A percentile compares a stretch with the other conserved stretches of the same genome.
Conservation (phyloP, 345 rosid genomes). For the Gossypium mustelinum region DNA sequence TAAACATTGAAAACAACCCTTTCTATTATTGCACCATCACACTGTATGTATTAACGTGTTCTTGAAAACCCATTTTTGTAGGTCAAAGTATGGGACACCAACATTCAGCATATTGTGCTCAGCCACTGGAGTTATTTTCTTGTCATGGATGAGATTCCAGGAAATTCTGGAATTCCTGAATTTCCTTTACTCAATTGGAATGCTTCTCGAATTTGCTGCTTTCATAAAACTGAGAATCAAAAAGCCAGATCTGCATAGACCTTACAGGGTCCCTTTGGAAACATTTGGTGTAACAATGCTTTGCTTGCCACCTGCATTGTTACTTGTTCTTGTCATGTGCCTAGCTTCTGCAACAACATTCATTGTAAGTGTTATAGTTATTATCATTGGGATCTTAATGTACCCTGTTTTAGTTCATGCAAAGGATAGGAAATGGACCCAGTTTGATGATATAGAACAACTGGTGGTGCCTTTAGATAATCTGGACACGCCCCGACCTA, state of each 20-base stretch:
- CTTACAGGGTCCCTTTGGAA: conserved; percentile 63
- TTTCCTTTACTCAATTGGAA: conserved; percentile 76
- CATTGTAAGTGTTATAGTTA: conserved; percentile 53
- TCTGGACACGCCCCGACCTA: conserved; percentile 19
- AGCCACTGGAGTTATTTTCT: conserved; percentile 78
- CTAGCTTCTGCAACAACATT: conserved; percentile 61
- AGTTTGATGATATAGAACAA: conserved; percentile 31
- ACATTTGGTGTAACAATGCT: conserved; percentile 60
- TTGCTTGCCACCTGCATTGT: conserved; percentile 64
- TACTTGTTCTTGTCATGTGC: conserved; percentile 79
- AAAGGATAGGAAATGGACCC: conserved; percentile 50
- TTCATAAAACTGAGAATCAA: conserved; percentile 66
- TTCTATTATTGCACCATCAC: too few relatives aligned
- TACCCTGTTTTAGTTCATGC: conserved; percentile 50
- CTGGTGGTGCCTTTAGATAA: conserved; percentile 13
- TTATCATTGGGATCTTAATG: conserved; percentile 50
- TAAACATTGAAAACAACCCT: neutral
- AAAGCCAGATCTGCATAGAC: conserved; percentile 72
- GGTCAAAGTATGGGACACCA: conserved; percentile 88
- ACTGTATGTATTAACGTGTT: neutral
- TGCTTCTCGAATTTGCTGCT: conserved; percentile 89
- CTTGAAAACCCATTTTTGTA: conserved; percentile 22
- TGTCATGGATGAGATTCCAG: conserved; percentile 92
- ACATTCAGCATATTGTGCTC: conserved; percentile 80
- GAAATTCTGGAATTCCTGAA: conserved; percentile 88